Evolutionary conservation across 2,329 filamentous ascomycete genomes (phyloP).

Genomic region (Monilinia polystroma): DNA sequence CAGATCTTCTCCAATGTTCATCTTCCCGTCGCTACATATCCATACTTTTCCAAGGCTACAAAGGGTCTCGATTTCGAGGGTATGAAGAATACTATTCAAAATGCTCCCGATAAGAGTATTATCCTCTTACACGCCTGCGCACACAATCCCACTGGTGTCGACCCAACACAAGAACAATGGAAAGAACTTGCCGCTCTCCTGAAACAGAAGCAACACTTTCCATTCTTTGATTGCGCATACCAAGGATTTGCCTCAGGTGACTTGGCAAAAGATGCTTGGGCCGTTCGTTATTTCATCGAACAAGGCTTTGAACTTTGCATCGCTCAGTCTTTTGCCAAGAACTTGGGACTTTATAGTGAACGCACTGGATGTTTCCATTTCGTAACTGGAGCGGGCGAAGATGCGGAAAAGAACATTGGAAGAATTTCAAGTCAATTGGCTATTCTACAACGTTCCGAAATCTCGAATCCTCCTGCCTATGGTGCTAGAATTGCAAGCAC

Average conservation of each 20-base stretch:
- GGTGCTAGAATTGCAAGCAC: conserved; percentile 84
- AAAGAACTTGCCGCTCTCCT: conserved; percentile 80
- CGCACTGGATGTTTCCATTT: conserved; percentile 96
- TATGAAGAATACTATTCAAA: conserved; percentile 70
- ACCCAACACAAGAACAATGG: conserved; percentile 93
- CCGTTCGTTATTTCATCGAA: conserved; percentile 91
- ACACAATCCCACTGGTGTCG: conserved; percentile 97
- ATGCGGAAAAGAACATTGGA: conserved; percentile 57
- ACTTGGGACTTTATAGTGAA: conserved; percentile 96
- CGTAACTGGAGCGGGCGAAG: conserved; percentile 69
- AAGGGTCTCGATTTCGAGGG: conserved; percentile 90
- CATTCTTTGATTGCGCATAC: conserved; percentile 98
- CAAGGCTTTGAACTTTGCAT: conserved; percentile 87
- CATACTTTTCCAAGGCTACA: conserved; percentile 88
- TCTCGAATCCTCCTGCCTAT: conserved; percentile 94
- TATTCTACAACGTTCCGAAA: conserved; percentile 94
- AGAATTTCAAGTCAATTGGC: conserved; percentile 85
- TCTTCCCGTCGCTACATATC: conserved; percentile 77
- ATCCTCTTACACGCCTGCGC: conserved; percentile 93
- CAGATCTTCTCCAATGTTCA: conserved; percentile 95
- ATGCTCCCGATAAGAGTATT: conserved; percentile 76
- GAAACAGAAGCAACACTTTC: conserved; percentile 78
- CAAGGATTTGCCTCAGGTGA: conserved; percentile 96
- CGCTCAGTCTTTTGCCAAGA: conserved; percentile 95
- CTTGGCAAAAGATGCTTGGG: conserved; percentile 79